Base-by-base conservation (phyloP, 805 yeast genomes). In the Schwanniomyces yamadae region DNA sequence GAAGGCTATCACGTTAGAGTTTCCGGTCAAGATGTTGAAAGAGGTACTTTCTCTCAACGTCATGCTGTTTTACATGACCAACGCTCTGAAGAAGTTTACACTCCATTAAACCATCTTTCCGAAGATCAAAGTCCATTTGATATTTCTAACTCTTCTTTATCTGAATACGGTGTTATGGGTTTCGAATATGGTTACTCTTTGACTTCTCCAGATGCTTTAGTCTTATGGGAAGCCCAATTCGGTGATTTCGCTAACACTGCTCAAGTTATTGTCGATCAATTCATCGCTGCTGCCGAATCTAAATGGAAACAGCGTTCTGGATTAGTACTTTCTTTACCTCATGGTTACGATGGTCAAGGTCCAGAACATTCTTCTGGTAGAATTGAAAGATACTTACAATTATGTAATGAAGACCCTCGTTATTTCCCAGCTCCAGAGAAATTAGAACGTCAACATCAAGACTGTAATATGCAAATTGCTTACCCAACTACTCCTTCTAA, bases 201-300 rank as follows among this genome's bases (percentile, higher is more conserved):
- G 67, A 87, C 96, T 43, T 86, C 95, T 34, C 99, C 99, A 50
- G 97, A 93, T 59, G 93, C 96, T 37, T 78, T 87, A 41, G 97
- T 91, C 34, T 83, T 84, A 73, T 93, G 99, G 99, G 99, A 93
- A 73, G 99, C 98, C 40, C 99, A 93, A 75, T 93, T 93, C 55
- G 99, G 99, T 79, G 99, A 93, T 72, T 93, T 93, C 57, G 99
- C 99, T 57, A 93, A 93, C 77, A 93, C 98, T 50, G 99, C 97
- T 13, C 99, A 93, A 74, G 98, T 93, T 46, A 85, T 93, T 52
- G 77, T 87, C 52, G 99, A 93, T 66, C 99, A 93, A 74, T 93
- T 93, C 63, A 78, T 93, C 59, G 85, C 97, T 29, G 87, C 90
- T 60, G 99, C 95, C 63, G 99, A 93, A 73, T 79, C 90, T 50